Base-by-base conservation (phyloP, 2,329 filamentous ascomycete species). In the Amauroascus verrucosus region DNA sequence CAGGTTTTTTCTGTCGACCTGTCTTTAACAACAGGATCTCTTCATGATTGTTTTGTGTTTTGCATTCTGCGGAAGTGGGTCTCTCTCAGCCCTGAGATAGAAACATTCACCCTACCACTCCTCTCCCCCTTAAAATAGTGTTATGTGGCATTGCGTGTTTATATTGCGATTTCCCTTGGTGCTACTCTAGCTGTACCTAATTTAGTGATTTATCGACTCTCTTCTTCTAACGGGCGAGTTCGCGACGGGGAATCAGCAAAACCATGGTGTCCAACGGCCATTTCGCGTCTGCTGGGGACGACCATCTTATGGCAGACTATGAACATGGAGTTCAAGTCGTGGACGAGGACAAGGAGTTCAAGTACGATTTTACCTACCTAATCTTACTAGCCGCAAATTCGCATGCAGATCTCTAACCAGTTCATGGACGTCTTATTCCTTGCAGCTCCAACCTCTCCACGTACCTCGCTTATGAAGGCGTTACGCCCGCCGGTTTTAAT, bases 241-340 rank as follows among this genome's bases (percentile, higher is more conserved):
- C 18, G 67, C 66, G 18, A 58, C 22, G 8, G 40, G 35, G 45
- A 18, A 37, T 11, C 26, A 22, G 64, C 57, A 58, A n/a, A n/a
- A 64, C 52, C 48, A 72, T 75, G 67, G 67, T 67, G 43, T 68
- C 64, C 45, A 75, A 75, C 60, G 72, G 71, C 43, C 72, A 75
- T 60, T 72, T 75, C 62, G 71, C 72, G 53, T 65, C 70, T 45
- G 62, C 68, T 53, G 70, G 69, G 53, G 67, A 67, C 57, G 64
- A 66, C 47, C 62, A 63, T 48, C 64, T 70, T 49, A 64, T 64
- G 55, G 63, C 63, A 30, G 64, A 64, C 35, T 97, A 91, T 70
- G 86, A 89, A 66, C 86, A 95, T 79, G 93, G 93, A 66, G 87
- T 97, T 65, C 93, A 98, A 73, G 89, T 98, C 63, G 88, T 98